Evolutionary conservation across 208 protist genomes (phyloP).

Genomic region (Trypanosoma mega): DNA sequence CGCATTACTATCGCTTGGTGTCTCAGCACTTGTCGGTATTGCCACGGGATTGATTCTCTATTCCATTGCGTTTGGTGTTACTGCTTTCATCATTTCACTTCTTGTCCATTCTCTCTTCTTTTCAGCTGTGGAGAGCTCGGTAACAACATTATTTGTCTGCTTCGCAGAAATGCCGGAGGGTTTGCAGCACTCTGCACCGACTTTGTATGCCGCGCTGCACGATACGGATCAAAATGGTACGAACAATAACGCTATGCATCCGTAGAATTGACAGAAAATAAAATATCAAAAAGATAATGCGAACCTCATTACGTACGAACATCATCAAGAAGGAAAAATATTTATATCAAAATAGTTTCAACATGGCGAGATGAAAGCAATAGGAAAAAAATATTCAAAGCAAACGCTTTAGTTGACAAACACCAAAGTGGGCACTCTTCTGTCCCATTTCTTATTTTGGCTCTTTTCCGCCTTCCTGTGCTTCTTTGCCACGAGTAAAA

Average conservation of each 20-base stretch:
- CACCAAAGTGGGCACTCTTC: too few relatives aligned
- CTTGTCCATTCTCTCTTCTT: conserved; percentile 54
- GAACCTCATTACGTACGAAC: too few relatives aligned
- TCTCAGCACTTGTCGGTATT: not conserved
- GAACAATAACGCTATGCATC: not conserved
- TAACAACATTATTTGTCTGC: conserved; percentile 84
- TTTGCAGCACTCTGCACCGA: conserved; percentile 56
- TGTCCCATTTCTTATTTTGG: too few relatives aligned
- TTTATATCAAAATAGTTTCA: too few relatives aligned
- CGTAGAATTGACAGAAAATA: not conserved
- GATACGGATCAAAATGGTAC: conserved; percentile 33
- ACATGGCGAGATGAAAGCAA: too few relatives aligned
- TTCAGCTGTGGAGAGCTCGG: conserved; percentile 45
- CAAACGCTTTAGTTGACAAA: too few relatives aligned
- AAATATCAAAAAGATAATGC: not conserved
- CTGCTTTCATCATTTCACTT: conserved; percentile 45
- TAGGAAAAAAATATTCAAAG: too few relatives aligned
- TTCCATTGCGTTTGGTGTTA: conserved; percentile 16
- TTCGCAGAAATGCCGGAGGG: conserved; percentile 77
- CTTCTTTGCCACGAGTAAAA: too few relatives aligned
- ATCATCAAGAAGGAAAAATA: too few relatives aligned
- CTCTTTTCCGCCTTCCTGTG: too few relatives aligned
- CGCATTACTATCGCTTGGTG: conserved; percentile 26
- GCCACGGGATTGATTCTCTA: conserved; percentile 25
- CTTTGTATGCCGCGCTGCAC: conserved; percentile 49